These are phyloP conservation scores for Curvularia spicifera DNA, from an alignment of 2,329 filamentous ascomycete genomes.

Conservation along the genomic window DNA sequence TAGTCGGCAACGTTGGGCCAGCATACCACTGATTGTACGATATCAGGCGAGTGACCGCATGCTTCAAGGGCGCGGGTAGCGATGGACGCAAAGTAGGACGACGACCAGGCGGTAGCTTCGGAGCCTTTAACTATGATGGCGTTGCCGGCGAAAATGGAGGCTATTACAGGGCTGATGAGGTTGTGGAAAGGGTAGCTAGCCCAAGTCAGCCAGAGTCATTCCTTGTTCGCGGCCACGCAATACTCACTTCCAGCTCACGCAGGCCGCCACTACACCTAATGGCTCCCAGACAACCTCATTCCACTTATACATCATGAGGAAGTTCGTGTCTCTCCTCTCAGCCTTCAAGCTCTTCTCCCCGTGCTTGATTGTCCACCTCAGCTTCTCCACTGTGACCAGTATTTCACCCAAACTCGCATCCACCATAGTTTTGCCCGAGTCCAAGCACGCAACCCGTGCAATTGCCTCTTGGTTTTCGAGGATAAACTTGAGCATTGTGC, in stretches of 20 bases:
- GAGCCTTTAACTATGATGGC: constrained; percentile 92
- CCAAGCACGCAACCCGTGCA: constrained; percentile 82
- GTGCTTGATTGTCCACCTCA: constrained; percentile 91
- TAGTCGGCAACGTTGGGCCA: constrained; percentile 83
- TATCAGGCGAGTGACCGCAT: constrained; percentile 80
- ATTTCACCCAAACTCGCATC: constrained; percentile 95
- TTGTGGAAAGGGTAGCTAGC: constrained; percentile 77
- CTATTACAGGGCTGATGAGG: constrained; percentile 87
- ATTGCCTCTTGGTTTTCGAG: constrained; percentile 90
- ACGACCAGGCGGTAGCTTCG: constrained; percentile 94
- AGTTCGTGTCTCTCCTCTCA: constrained; percentile 79
- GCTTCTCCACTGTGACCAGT: constrained; percentile 89
- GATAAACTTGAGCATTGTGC: constrained; percentile 80
- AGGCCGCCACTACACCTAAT: constrained; percentile 87
- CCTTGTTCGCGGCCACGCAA: neutral
- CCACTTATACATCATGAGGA: constrained; percentile 94
- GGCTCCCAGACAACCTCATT: constrained; percentile 92
- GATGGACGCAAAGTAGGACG: constrained; percentile 79
- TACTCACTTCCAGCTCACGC: constrained; percentile 93
- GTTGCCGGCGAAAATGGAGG: constrained; percentile 88
- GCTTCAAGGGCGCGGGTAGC: constrained; percentile 78
- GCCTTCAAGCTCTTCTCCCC: constrained; percentile 80
- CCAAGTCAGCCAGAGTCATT: constrained; percentile 14
- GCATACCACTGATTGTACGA: constrained; percentile 86
- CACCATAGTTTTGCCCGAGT: constrained; percentile 95